Base-by-base conservation (phyloP, 139 green algal genomes). In the Auxenochlorella pyrenoidosa region DNA sequence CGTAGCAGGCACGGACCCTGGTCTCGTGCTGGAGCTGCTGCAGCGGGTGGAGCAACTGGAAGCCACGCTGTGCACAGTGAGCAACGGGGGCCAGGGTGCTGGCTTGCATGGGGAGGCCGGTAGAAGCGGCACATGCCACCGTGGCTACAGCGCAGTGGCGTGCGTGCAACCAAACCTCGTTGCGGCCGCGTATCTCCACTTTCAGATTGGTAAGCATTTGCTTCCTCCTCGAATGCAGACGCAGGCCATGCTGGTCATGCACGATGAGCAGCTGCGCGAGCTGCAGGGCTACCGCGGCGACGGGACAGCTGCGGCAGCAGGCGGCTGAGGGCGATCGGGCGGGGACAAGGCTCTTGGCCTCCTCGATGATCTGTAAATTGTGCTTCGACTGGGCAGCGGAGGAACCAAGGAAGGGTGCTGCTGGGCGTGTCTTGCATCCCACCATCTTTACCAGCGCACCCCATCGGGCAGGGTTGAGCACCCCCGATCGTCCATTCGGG, bases 231-330 rank as follows among this genome's bases (percentile, higher is more conserved):
- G 3, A 15, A 3, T 90, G 81, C 75, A 91, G 81, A 43, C 88
- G 41, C 81, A 91, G 36, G 81, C 82, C 72, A 87, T 91, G 58
- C 59, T 85, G 38, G 44, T 91, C 18, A 36, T 82, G 71, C 87
- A 91, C 65, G 87, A 91, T 34, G n/a, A 54, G 22, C 87, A 90
- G 81, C 58, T 90, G 51, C 68, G 43, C 19, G 10, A 21, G 47
- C 51, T 90, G 65, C 87, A 82, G 32, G 87, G 79, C 44, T 87
- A 90, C 43, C 78, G 60, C 21, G 81, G 26, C 4, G 58, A 85
- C 10, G 82, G 34, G 71, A 26, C 70, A 47, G 70, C 70, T 13
- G 70, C 34, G 1, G 70, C 34, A 40, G 66, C 54, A 24, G 65
- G 65, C 22, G 18, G 10, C 54, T 63, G 16, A 63, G 47, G 10